Base-by-base conservation (phyloP, 768 basidiomycete species). In the Tylopilus sp. region DNA sequence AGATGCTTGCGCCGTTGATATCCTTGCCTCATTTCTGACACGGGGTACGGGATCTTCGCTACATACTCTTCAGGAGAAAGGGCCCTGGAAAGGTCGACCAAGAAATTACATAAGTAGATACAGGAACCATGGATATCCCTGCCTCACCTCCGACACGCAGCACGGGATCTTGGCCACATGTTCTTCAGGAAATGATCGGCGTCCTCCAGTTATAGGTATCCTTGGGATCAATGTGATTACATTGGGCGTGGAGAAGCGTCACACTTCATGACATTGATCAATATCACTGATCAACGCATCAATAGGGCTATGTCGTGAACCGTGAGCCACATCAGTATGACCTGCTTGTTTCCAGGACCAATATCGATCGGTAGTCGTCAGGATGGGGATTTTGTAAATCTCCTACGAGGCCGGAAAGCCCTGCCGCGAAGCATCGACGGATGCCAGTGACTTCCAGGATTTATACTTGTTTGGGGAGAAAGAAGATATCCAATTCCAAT, bases 141-240 rank as follows among this genome's bases (percentile, higher is more conserved):
- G 53, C 64, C 63, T 66, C 50, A 25, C 55, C 35, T 52, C 10
- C 10, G 38, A 45, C 64, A 53, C 50, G 63, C 31, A 61, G 60
- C 48, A 43, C 10, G 20, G 30, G 42, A 26, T 5, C 41, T 23
- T 47, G 41, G 36, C 28, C 8, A 8, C 7, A 17, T 22, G 18
- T 6, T 36, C 40, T 15, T 36, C 40, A 43, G 18, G 15, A 23
- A 42, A 45, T 28, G 64, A 64, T 64, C 64, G 52, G 6, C 58
- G 2, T 26, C 35, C 18, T 40, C 63, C 40, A 40, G 21, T 40
- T 55, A 47, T 46, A 40, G 61, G 52, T 40, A 48, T 50, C 8
- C 21, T 18, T 52, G 6, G 40, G 52, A 31, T 17, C 31, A 48
- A 22, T 21, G 28, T 8, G 4, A 21, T 12, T 33, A 33, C 33